These are phyloP conservation scores for Globomyces pollinis-pini DNA, from an alignment of 192 early-diverging fungal genomes.

Conservation along the genomic window DNA sequence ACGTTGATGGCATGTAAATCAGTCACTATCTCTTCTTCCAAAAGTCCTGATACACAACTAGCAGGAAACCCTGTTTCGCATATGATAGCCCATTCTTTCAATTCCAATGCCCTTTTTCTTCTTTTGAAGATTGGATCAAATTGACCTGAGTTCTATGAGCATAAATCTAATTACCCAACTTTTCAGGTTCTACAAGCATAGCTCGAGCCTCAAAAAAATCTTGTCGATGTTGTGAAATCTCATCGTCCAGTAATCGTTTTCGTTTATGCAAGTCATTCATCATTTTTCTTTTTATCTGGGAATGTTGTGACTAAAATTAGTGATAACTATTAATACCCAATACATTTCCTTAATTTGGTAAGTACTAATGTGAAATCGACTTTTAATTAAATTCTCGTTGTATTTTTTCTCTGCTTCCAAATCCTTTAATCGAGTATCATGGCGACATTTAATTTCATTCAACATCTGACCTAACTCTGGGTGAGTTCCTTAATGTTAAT, in stretches of 20 bases:
- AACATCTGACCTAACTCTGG: neutral
- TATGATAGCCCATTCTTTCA: neutral
- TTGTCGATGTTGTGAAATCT: neutral
- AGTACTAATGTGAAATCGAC: neutral
- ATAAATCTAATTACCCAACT: neutral
- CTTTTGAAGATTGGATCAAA: neutral
- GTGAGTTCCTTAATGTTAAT: conserved; percentile 6
- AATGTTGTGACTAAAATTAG: too few relatives aligned
- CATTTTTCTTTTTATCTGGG: neutral
- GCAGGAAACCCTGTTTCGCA: neutral
- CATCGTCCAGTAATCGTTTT: neutral
- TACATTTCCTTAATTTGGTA: neutral
- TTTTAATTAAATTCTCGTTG: neutral
- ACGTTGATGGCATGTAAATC: neutral
- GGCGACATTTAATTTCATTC: neutral
- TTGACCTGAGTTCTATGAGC: neutral
- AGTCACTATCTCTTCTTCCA: neutral
- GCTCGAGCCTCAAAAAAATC: neutral
- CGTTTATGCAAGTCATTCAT: neutral
- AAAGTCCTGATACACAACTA: neutral
- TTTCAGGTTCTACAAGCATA: neutral
- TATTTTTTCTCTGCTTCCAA: neutral
- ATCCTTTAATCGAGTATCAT: neutral
- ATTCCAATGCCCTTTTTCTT: neutral
- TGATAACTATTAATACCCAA: too few relatives aligned